Percentiles rank a stretch among this genome's conserved stretches.
Evolutionary conservation across 345 rosid genomes (phyloP).

Genomic region (Corchorus capsularis): DNA sequence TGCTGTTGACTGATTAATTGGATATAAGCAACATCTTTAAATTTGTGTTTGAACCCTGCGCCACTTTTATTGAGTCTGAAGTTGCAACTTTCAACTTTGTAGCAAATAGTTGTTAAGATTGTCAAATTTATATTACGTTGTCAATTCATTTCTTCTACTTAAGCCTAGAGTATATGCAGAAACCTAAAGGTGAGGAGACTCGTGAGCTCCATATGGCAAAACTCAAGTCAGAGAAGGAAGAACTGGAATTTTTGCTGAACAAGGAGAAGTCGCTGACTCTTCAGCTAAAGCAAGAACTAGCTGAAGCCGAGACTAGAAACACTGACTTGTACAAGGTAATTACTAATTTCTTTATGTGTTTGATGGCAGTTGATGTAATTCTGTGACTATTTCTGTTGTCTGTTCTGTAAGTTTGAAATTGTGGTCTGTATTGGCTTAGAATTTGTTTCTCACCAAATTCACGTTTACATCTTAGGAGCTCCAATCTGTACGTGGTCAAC

Average conservation of each 20-base stretch:
- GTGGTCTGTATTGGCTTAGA: not conserved
- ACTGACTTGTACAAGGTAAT: constrained; percentile 82
- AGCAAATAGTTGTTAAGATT: not conserved
- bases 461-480: constrained; percentile 59
- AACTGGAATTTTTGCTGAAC: constrained; percentile 64
- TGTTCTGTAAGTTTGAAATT: not conserved
- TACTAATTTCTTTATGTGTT: constrained; percentile 24
- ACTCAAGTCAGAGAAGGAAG: constrained; percentile 83
- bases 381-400: not conserved
- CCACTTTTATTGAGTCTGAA: not conserved
- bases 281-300: constrained; percentile 75
- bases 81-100: constrained; percentile 2
- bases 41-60: not conserved
- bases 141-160: not conserved
- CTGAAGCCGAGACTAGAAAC: constrained; percentile 74
- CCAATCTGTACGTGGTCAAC: constrained; percentile 94
- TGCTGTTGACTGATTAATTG: not conserved
- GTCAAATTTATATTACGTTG: not conserved
- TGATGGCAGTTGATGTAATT: not conserved
- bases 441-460: not conserved
- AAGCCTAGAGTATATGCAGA: constrained; percentile 41
- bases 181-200: constrained; percentile 50
- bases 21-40: not conserved
- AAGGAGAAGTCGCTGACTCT: constrained; percentile 68
- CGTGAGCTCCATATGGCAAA: constrained; percentile 48